Evolutionary conservation across 306 rosid species (phyloP), one percentile per base, ranked within the genome.

Genomic region (Trichosanthes cucumerina): DNA sequence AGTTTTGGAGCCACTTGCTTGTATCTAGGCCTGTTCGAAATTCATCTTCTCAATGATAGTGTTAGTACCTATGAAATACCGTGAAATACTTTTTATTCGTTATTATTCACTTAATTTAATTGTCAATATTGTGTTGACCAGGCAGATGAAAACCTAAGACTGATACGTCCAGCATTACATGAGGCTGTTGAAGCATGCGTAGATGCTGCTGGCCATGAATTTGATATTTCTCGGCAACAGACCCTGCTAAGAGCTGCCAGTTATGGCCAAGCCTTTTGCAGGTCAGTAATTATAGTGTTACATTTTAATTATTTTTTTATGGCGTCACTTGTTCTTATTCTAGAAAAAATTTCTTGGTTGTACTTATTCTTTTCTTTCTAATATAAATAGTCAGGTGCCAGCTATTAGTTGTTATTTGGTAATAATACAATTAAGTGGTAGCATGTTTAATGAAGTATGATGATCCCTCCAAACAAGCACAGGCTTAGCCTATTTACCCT

Each of bases 61-160:
- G 16, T 8, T 26, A 15, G 59, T 47, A 14, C 59, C 77, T 47
- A 47, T 16, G 31, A 21, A 26, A 46, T 46, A 13, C 4, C 0
- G n/a, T 72, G 26, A 56, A 24, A 59, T 56, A 38, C 3, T 56
- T 38, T 79, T 77, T 47, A 34, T 82, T 56, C 43, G 62, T 80
- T 80, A 68, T 31, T 44, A 54, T 72, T 72, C 81, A 76, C 79
- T 65, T 77, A 24, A 23, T 58, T 21, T 58, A 36, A 79, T 80
- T 14, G 9, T 24, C 39, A 81, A 79, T 80, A 46, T 63, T 63
- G 82, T 81, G 47, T 85, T 85, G 54, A 72, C 80, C 92, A 95
- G 98, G 97, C 98, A 59, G 98, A 95, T 89, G 98, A 95, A 83
- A 95, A 95, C 84, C 92, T 95, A 87, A 89, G 98, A 87, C 83